phyloP scores from a whole-genome alignment of 371 early-diverging fungal species.

The Zancudomyces culisetae region DNA sequence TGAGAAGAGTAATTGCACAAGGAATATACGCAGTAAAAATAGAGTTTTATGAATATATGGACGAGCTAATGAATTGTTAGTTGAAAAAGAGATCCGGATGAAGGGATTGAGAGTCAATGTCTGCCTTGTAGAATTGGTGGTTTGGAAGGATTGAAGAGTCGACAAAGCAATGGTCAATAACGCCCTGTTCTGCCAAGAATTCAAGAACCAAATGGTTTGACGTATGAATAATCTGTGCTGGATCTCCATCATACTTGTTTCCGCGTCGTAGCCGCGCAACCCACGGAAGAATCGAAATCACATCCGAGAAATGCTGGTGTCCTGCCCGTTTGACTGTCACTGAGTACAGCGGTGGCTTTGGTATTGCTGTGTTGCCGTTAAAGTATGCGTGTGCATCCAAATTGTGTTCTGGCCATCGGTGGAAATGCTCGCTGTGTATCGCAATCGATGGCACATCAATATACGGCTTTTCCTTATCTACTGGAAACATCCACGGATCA shows the following conservation, averaged over 20 bases:
- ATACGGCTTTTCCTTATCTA: neutral
- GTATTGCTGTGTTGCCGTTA: neutral
- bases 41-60: neutral
- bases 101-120: too few relatives aligned
- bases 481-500: constrained; percentile 2
- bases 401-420: neutral
- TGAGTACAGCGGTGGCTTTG: neutral
- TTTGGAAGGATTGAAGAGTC: neutral
- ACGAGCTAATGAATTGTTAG: neutral
- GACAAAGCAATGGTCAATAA: neutral
- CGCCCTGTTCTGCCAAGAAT: neutral
- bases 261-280: neutral
- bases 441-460: neutral
- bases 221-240: neutral
- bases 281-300: neutral
- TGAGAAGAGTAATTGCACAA: too few relatives aligned
- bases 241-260: neutral
- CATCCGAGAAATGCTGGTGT: neutral
- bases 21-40: neutral
- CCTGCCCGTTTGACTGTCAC: neutral
- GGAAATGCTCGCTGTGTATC: neutral
- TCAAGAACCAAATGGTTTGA: neutral
- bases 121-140: neutral
- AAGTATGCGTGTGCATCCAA: neutral
- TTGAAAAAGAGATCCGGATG: neutral